Evolutionary conservation across 1,139 yeast species (phyloP), one percentile per base, ranked within the genome.

Genomic region (Yamadazyma blattariae): DNA sequence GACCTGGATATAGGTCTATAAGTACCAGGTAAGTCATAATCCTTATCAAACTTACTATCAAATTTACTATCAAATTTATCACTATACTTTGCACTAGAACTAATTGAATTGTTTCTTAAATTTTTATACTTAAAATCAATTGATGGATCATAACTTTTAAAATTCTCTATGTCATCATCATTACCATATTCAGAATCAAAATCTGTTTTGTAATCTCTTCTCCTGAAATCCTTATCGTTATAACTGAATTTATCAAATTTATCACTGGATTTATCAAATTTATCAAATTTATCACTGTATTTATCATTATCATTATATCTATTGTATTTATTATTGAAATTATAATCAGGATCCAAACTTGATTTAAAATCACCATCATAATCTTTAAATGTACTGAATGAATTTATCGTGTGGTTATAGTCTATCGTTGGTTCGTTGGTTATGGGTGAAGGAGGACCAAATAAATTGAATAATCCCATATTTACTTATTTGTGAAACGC

Each of bases 401-500:
- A 37, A 25, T 48, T 45, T 25, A 57, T 46, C 8, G 68, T 61
- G 28, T 54, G 40, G 38, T 63, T 56, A 43, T 64, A 65, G 42
- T 64, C 69, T 11, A 65, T 57, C 4, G 71, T 65, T 1, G 69
- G 68, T 33, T 65, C 70, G 39, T 65, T 63, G 13, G 51, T 42
- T 14, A 64, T 41, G 7, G 59, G 56, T 8, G 59, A 47, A 9
- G 42, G 36, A 2, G 51, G 48, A 9, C 50, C 50, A 40, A 47
- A 47, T 15, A 47, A 29, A 7, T 41, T 44, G 23, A 27, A 20
- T 5, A 17, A 5, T 17, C n/a, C n/a, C 7, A 17, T 17, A 17
- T 17, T 5, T 5, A 17, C 19, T 5, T 5, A 7, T 17, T 17
- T 17, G 19, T 17, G 19, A 30, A 25, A 33, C 35, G 35, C 35